Evolutionary conservation across 768 basidiomycete species (phyloP).

Genomic region (Mycena metata): DNA sequence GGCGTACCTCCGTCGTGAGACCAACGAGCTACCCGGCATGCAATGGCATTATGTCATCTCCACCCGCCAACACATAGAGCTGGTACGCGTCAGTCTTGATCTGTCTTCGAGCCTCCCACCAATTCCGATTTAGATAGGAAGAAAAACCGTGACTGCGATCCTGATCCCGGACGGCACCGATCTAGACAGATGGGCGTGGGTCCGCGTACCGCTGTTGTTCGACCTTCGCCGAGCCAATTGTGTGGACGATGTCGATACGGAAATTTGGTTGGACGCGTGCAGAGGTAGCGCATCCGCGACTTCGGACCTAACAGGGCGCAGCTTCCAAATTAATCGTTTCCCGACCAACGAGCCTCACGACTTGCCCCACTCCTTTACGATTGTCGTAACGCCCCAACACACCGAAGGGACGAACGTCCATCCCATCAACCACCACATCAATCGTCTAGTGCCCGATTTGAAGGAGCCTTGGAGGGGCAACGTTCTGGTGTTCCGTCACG

Average conservation of each 20-base stretch:
- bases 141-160: not conserved
- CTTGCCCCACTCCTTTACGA: not conserved
- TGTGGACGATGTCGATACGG: not conserved
- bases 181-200: not conserved
- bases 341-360: not conserved
- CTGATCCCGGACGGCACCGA: not conserved
- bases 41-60: too few species aligned
- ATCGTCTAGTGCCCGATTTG: not conserved
- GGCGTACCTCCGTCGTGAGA: too few species aligned
- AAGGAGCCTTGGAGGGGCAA: not conserved
- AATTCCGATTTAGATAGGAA: too few species aligned
- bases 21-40: too few species aligned
- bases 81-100: too few species aligned
- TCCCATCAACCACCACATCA: not conserved
- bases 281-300: not conserved
- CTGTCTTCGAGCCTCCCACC: too few species aligned
- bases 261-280: constrained; percentile 1
- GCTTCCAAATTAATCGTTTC: not conserved
- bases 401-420: not conserved
- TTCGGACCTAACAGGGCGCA: not conserved
- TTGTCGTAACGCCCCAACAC: not conserved
- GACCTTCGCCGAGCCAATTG: not conserved
- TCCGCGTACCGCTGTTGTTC: not conserved
- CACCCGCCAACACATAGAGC: too few species aligned
- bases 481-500: constrained; percentile 11